Evolutionary conservation across 495 filamentous ascomycete genomes (phyloP).

Genomic region (Schizothecium vesticola): DNA sequence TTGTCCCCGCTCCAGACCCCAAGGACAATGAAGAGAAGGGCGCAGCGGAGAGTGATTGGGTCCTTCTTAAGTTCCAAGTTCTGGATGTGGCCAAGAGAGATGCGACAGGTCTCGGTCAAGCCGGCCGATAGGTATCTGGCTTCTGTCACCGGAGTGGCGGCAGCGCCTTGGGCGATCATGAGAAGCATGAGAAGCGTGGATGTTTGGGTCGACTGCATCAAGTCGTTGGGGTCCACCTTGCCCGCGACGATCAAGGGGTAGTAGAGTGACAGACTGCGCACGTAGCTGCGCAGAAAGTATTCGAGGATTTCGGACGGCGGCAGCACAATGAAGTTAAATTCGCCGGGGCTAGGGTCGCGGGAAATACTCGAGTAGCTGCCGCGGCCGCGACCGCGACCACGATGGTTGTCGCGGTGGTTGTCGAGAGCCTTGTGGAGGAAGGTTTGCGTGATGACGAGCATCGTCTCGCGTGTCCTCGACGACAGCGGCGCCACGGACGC

Average conservation of each 20-base stretch:
- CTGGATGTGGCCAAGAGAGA: slow-evolving; percentile 58
- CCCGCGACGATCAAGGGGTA: slow-evolving; percentile 50
- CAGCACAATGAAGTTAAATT: slow-evolving; percentile 52
- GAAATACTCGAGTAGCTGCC: slow-evolving; percentile 26
- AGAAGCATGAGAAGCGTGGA: slow-evolving; percentile 55
- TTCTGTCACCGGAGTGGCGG: slow-evolving; percentile 50
- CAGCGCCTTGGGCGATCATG: slow-evolving; percentile 62
- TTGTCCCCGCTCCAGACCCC: slow-evolving; percentile 64
- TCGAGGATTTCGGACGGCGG: slow-evolving; percentile 55
- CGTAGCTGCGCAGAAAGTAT: slow-evolving; percentile 55
- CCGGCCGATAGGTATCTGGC: slow-evolving; percentile 56
- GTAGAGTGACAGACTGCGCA: slow-evolving; percentile 52
- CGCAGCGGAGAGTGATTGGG: slow-evolving; percentile 52
- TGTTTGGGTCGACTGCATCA: slow-evolving; percentile 53
- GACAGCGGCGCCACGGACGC: slow-evolving; percentile 44
- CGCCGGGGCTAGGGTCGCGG: slow-evolving; percentile 34
- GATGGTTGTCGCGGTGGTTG: slow-evolving; percentile 41
- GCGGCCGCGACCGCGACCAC: slow-evolving; percentile 18
- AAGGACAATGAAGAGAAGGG: slow-evolving; percentile 55
- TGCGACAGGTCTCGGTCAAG: slow-evolving; percentile 59
- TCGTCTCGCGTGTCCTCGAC: slow-evolving; percentile 52
- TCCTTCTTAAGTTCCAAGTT: slow-evolving; percentile 56
- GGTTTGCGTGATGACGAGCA: slow-evolving; percentile 57
- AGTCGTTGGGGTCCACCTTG: slow-evolving; percentile 54
- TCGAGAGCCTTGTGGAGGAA: slow-evolving; percentile 60